A percentile compares a stretch with the other conserved stretches of the same genome.
These are phyloP conservation scores for Jackrogersella multiformis DNA, from an alignment of 495 filamentous ascomycete genomes.

Conservation along the genomic window DNA sequence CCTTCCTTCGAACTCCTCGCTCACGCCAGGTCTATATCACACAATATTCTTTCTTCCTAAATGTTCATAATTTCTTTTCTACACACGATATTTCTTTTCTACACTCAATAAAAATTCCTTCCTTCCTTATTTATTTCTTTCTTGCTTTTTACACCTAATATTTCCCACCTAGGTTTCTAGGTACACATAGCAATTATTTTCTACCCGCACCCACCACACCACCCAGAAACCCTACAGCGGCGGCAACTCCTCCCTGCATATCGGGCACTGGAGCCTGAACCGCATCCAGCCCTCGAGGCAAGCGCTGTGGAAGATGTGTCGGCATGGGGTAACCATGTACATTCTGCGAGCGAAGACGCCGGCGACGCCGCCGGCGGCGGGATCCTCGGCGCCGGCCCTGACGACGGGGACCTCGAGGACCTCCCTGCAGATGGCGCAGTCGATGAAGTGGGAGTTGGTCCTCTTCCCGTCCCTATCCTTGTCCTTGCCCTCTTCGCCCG, in stretches of 20 bases:
- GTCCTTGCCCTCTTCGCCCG: constrained; percentile 29
- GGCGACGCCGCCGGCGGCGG: constrained; percentile 64
- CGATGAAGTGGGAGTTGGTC: constrained; percentile 59
- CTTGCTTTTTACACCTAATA: no score
- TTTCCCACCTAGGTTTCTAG: no score
- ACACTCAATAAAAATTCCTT: no score
- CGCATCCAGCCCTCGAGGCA: constrained; percentile 98
- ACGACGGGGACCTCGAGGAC: constrained; percentile 87
- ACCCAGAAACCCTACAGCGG: constrained; percentile 63
- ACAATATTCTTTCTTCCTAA: no score
- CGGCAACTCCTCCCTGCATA: constrained; percentile 89
- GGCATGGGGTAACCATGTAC: constrained; percentile 98
- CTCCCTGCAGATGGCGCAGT: constrained; percentile 96
- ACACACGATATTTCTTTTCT: no score
- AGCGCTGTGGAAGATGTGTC: constrained; percentile 92
- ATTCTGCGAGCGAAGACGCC: constrained; percentile 77
- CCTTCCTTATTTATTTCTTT: no score
- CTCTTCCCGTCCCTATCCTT: constrained; percentile 53
- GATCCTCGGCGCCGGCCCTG: constrained; percentile 62
- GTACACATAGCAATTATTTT: background rate
- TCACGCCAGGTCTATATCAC: no score
- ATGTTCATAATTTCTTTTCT: no score
- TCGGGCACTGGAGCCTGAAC: constrained; percentile 91
- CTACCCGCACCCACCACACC: background rate
- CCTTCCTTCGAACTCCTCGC: no score